phyloP scores from a whole-genome alignment of 169 alveolate genomes.

The Plasmodium sp. region DNA sequence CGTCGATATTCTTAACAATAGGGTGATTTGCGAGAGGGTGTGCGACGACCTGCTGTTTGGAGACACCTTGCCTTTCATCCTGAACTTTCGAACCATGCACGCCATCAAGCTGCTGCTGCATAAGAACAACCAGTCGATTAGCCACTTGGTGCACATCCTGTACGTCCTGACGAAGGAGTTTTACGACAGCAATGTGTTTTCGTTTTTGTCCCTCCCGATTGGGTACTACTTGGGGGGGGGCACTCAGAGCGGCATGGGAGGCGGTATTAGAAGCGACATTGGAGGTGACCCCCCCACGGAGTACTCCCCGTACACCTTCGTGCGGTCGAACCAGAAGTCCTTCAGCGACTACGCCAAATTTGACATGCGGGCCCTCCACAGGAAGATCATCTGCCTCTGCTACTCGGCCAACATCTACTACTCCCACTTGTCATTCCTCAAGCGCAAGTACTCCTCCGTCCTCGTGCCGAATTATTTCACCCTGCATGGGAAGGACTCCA shows the following conservation, averaged over 20 bases:
- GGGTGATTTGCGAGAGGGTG: slow-evolving; percentile 21
- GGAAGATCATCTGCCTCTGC: slow-evolving; percentile 40
- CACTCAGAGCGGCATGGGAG: neutral
- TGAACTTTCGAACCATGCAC: slow-evolving; percentile 38
- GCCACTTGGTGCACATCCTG: slow-evolving; percentile 44
- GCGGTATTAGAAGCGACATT: neutral
- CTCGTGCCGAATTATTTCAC: slow-evolving; percentile 13
- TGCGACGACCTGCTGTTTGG: slow-evolving; percentile 16
- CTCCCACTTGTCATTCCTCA: slow-evolving; percentile 16
- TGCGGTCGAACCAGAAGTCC: slow-evolving; percentile 19
- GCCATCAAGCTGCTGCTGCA: slow-evolving; percentile 36
- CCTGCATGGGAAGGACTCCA: slow-evolving; percentile 38
- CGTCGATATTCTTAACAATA: slow-evolving; percentile 42
- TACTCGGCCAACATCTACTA: slow-evolving; percentile 46
- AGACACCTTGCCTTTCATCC: slow-evolving; percentile 24
- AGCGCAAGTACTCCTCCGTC: slow-evolving; percentile 14
- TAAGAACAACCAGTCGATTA: slow-evolving; percentile 65
- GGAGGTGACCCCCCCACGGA: neutral
- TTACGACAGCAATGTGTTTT: slow-evolving; percentile 45
- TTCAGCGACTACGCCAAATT: neutral
- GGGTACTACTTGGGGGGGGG: slow-evolving; percentile 2
- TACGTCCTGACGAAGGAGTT: slow-evolving; percentile 56
- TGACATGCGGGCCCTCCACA: slow-evolving; percentile 29
- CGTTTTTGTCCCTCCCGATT: slow-evolving; percentile 50
- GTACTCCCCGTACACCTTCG: slow-evolving; percentile 55